phyloP scores from a whole-genome alignment of 2,329 filamentous ascomycete genomes.

The Pleomassaria siparia region DNA sequence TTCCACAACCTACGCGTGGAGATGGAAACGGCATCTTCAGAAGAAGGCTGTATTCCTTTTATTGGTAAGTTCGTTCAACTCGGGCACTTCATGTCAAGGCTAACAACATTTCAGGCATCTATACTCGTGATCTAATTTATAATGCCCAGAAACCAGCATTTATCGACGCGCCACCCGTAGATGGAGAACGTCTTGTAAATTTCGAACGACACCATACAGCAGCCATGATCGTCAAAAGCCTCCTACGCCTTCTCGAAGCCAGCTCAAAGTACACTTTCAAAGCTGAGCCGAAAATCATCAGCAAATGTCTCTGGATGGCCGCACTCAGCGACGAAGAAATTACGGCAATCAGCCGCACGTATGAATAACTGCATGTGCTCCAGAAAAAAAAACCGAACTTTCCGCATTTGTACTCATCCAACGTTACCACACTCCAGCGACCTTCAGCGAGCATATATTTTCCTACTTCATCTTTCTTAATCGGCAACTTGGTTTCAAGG shows the following conservation, averaged over 20 bases:
- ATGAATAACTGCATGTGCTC: constrained; percentile 26
- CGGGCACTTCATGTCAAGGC: background rate
- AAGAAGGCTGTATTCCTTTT: constrained; percentile 78
- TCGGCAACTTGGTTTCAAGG: constrained; percentile 3
- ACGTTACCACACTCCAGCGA: constrained; percentile 3
- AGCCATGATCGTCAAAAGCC: constrained; percentile 75
- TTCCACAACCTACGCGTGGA: constrained; percentile 75
- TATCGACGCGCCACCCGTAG: constrained; percentile 64
- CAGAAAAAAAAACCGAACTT: constrained; percentile 3
- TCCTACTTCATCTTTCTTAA: constrained; percentile 14
- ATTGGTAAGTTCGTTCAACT: constrained; percentile 59
- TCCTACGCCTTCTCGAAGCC: constrained; percentile 76
- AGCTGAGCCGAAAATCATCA: constrained; percentile 74
- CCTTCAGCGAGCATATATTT: constrained; percentile 17
- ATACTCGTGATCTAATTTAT: constrained; percentile 81
- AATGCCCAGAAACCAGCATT: constrained; percentile 78
- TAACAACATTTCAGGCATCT: constrained; percentile 53
- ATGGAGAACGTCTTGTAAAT: constrained; percentile 70
- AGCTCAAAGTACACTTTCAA: constrained; percentile 74
- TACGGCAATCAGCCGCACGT: constrained; percentile 32
- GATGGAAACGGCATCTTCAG: constrained; percentile 70
- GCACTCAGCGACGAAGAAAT: constrained; percentile 78
- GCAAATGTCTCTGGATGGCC: constrained; percentile 83
- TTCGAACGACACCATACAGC: constrained; percentile 79
- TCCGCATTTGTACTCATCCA: constrained; percentile 6